These are phyloP conservation scores for Botrytis pseudocinerea DNA, from an alignment of 2,329 filamentous ascomycete species.

Conservation along the genomic window DNA sequence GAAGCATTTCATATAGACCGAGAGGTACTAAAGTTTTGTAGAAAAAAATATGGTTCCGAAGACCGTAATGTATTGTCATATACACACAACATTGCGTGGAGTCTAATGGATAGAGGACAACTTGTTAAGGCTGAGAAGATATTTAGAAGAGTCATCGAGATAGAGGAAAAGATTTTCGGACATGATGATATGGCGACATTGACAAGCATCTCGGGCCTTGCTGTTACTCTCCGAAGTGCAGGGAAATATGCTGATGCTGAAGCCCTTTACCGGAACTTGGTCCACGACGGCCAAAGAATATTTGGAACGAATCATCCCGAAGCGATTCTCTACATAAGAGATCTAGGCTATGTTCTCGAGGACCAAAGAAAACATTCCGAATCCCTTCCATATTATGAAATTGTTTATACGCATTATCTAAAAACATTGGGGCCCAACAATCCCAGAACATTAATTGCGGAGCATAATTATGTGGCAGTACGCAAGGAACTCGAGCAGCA, in stretches of 20 bases:
- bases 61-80: neutral
- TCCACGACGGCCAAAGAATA: neutral
- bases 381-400: neutral
- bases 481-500: neutral
- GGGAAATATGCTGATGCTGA: neutral
- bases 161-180: neutral
- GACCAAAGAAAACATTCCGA: neutral
- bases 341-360: fast-evolving
- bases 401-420: fast-evolving
- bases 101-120: constrained; percentile 7
- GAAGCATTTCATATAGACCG: neutral
- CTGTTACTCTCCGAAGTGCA: fast-evolving
- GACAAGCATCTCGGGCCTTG: neutral
- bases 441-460: fast-evolving
- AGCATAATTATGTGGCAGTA: fast-evolving
- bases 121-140: constrained; percentile 20
- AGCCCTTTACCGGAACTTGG: neutral
- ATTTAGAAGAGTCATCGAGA: constrained; percentile 2
- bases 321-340: fast-evolving
- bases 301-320: fast-evolving
- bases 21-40: neutral
- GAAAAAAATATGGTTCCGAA: neutral
- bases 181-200: fast-evolving
- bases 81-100: constrained; percentile 7
- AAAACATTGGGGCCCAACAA: neutral